Percentiles rank a stretch among this genome's conserved stretches.
These are phyloP conservation scores for Gossypium thurberi DNA, from an alignment of 345 rosid genomes.

Conservation along the genomic window DNA sequence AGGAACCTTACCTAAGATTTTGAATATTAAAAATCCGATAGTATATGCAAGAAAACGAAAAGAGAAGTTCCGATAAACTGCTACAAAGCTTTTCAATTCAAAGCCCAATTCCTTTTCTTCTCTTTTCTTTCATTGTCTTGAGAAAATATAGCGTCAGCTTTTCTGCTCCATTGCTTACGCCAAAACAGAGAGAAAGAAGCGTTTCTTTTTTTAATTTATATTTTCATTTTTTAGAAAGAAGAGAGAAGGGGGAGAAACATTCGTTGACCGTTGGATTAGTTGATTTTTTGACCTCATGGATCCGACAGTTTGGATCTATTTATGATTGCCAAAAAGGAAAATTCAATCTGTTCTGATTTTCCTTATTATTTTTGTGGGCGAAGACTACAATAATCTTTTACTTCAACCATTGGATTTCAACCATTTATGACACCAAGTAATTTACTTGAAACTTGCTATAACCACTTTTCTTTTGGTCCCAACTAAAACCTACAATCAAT, in stretches of 20 bases:
- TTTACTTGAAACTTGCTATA: too few relatives aligned
- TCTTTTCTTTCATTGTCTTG: constrained; percentile 16
- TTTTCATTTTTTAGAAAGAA: not conserved
- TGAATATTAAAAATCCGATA: not conserved
- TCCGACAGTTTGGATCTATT: not conserved
- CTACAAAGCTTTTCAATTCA: constrained; percentile 1
- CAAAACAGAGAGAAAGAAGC: not conserved
- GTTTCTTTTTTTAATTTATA: not conserved
- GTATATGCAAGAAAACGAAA: not conserved
- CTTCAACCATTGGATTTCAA: too few relatives aligned
- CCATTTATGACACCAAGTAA: too few relatives aligned
- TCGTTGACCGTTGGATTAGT: constrained; percentile 7
- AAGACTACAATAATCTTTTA: too few relatives aligned
- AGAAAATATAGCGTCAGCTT: constrained; percentile 20
- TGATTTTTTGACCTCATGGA: not conserved
- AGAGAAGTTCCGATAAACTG: not conserved
- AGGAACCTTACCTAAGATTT: constrained; percentile 5
- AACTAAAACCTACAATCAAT: too few relatives aligned
- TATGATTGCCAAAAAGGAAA: not conserved
- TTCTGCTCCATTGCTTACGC: constrained; percentile 19
- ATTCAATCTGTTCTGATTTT: too few relatives aligned
- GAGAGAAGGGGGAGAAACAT: not conserved
- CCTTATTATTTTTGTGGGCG: too few relatives aligned
- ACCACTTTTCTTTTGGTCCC: too few relatives aligned
- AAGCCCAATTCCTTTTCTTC: constrained; percentile 6